Evolutionary conservation across 2,329 filamentous ascomycete genomes (phyloP), one percentile per base, ranked within the genome.

Genomic region (Aspergillus sp.): DNA sequence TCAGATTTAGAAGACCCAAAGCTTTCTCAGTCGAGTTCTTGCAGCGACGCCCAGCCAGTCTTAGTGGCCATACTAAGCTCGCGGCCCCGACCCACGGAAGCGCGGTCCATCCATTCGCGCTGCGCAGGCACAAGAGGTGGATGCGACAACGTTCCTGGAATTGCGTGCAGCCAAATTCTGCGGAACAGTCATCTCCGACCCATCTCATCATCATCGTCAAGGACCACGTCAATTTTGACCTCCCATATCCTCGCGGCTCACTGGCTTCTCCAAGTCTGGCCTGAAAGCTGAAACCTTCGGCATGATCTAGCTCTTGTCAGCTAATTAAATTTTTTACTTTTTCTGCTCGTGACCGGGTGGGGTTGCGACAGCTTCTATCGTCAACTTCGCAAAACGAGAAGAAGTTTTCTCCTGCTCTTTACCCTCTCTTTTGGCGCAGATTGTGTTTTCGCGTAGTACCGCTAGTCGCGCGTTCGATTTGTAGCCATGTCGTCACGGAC

Each of bases 101-200:
- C 54, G 46, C 33, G 47, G 21, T 39, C 56, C 60, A 52, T 48
- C 56, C 56, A 37, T 40, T 55, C 39, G 58, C 51, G 45, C 27
- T 31, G 27, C 27, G 27, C 27, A 31, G 27, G 27, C 27, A 31
- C 35, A 37, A 37, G 35, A 37, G 14, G 35, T 37, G 12, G 35
- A 37, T 37, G 35, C 35, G 15, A 37, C 14, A 6, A 47, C 46
- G 56, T 56, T 47, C 40, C 43, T 55, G 51, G 44, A 33, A 44
- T 60, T 56, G 48, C 53, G n/a, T 44, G 48, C 53, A 40, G 53
- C 47, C 56, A 58, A 33, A 46, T 54, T 37, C 55, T 59, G 58
- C 63, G 63, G 61, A 65, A 50, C 54, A 65, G 52, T 55, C 57
- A 61, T 61, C 61, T 65, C 63, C 63, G 63, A 55, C 59, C 41